Conservation (phyloP, 2,329 filamentous ascomycete genomes). For the Fusarium odoratissimum region DNA sequence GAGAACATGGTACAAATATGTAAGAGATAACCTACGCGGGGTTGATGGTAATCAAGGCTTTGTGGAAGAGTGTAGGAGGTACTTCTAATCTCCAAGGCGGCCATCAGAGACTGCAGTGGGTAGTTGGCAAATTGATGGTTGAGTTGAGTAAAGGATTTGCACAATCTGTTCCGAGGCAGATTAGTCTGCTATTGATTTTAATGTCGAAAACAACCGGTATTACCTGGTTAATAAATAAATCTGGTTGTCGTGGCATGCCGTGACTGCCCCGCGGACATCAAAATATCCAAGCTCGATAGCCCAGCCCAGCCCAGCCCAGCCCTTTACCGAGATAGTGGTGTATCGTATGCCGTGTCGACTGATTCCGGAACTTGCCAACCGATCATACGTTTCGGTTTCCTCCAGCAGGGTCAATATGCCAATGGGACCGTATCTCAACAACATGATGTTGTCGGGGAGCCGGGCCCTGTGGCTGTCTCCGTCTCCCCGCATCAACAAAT, state of each 20-base stretch:
- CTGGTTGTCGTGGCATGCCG: not conserved
- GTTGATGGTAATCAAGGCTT: not conserved
- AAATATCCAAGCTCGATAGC: not conserved
- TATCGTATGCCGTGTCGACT: not conserved
- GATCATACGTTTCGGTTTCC: not conserved
- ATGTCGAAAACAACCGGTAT: too few relatives aligned
- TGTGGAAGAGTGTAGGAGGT: not conserved
- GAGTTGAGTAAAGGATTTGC: not conserved
- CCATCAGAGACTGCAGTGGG: not conserved
- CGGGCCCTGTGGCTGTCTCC: not conserved
- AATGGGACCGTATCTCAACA: not conserved
- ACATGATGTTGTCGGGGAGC: not conserved
- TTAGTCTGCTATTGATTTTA: fast-evolving
- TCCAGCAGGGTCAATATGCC: fast-evolving
- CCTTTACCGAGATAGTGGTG: not conserved
- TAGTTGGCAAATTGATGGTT: not conserved
- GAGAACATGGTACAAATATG: not conserved
- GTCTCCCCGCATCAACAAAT: not conserved
- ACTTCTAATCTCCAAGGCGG: not conserved
- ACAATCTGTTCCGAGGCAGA: not conserved
- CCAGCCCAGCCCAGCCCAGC: not conserved
- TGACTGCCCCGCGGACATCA: not conserved
- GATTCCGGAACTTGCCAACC: not conserved
- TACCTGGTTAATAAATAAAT: not conserved
- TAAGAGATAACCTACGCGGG: not conserved